Evolutionary conservation across 2,329 filamentous ascomycete species (phyloP), one percentile per base, ranked within the genome.

Genomic region (Colletotrichum trifolii): DNA sequence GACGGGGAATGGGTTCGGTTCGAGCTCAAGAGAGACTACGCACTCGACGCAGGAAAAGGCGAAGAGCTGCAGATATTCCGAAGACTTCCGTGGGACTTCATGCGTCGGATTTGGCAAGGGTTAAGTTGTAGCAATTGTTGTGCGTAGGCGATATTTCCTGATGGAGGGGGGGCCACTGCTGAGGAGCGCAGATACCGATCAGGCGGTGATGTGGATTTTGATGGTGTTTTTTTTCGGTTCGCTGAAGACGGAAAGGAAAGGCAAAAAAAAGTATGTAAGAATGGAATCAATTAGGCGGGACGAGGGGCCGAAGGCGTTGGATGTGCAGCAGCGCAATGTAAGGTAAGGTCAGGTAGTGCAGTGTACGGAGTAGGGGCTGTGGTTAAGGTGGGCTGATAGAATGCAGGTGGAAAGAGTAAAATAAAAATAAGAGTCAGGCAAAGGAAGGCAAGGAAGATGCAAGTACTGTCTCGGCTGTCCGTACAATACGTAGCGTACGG

Each of bases 1-100:
- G 62, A 65, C 42, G 40, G 72, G 70, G 69, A 70, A 68, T 17
- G 58, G 64, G 48, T 35, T 33, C 54, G 34, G 35, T 43, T 43
- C 42, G 50, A 54, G 38, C 8, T 9, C 15, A 6, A 59, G 59
- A 64, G 64, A 54, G 59, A 45, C 62, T 64, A 64, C 35, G 67
- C 50, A 60, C 35, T 66, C 45, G 60, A 53, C 45, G 58, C 64
- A 54, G 66, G 48, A 45, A 64, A 62, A 57, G 61, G 60, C 53
- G 60, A 47, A 50, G 47, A 35, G 54, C 38, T 48, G 62, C 55
- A n/a, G 39, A 15, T 43, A 59, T 43, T 65, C 57, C 59, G 50
- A 11, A 12, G 52, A 42, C 15, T 45, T 48, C 43, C 64, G 64
- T 55, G 43, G 35, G 47, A 38, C 60, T 47, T 66, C 64, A 66